Base-by-base conservation (phyloP, 2,329 filamentous ascomycete genomes). In the Xylaria sp. region DNA sequence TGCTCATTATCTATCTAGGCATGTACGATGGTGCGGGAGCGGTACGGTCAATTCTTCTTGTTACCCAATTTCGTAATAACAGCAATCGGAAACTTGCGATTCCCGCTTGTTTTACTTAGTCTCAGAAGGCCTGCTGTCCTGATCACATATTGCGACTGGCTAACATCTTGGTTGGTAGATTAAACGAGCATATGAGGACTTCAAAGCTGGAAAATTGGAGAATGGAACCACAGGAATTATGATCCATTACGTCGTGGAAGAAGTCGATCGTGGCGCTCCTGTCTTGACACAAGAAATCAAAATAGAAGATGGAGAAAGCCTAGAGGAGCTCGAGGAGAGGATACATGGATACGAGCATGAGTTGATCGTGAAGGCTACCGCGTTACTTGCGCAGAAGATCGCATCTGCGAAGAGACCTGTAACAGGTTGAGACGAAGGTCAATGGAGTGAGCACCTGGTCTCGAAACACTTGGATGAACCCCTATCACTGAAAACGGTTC, bases 201-300 rank as follows among this genome's bases (percentile, higher is more conserved):
- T 88, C 77, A 77, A 86, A 74, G 75, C 74, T 5, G 80, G 80
- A 33, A 85, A 85, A 69, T 87, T 90, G 2, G 85, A 88, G 75
- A 84, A 91, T 71, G 85, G 85, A 67, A 86, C 36, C 31, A 94
- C 88, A 54, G 93, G 91, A 0, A 88, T 93, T 20, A 93, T 93
- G 92, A 88, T 72, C 4, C 91, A 93, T 78, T 88, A 91, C 79
- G 90, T 93, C 38, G 86, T 89, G 59, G 81, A 81, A 4, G 90
- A 92, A 77, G 90, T 93, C 65, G 91, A 93, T 80, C 86, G 88
- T 75, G 91, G 91, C 0, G 83, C 86, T 70, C 88, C 89, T 11
- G 87, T 93, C 73, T 77, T 92, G 42, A 86, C 88, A 10, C 80
- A 83, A 71, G 88, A 92, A 78, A 86, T 93, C 26, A 81, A 85